Percentiles rank a stretch among this genome's conserved stretches.
Conservation (phyloP, 176 grass and related monocot species). For the Oryza nivara region DNA sequence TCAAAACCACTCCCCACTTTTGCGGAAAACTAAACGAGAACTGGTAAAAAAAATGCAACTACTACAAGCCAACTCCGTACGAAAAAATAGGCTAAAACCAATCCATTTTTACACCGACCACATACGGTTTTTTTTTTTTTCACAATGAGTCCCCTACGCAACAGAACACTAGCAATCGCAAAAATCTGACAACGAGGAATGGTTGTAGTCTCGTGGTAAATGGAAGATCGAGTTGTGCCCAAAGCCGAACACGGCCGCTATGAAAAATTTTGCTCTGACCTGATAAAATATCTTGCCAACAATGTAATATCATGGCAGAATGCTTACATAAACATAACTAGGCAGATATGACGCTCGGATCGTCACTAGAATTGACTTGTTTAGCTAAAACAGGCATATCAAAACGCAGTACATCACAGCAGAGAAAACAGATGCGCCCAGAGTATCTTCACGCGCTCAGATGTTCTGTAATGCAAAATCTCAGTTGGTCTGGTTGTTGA, state of each 20-base stretch:
- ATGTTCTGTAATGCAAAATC: conserved; percentile 1
- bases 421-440: conserved; percentile 5
- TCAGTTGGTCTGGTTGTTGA: conserved; percentile 21
- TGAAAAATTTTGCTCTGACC: not conserved
- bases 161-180: no score
- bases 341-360: not conserved
- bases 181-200: no score
- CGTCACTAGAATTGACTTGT: not conserved
- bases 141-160: no score
- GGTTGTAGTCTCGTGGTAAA: not conserved
- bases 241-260: not conserved
- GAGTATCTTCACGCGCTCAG: conserved; percentile 36
- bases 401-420: not conserved
- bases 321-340: not conserved
- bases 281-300: not conserved
- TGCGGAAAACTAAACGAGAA: no score
- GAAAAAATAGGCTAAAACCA: no score
- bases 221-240: not conserved
- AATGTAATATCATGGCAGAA: not conserved
- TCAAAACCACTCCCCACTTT: no score
- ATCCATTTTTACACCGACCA: no score
- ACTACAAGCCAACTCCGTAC: no score
- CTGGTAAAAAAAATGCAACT: no score
- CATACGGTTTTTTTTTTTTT: no score
- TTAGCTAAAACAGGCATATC: conserved; percentile 11